Base-by-base conservation (phyloP, 306 rosid genomes). In the Vigna radiata region DNA sequence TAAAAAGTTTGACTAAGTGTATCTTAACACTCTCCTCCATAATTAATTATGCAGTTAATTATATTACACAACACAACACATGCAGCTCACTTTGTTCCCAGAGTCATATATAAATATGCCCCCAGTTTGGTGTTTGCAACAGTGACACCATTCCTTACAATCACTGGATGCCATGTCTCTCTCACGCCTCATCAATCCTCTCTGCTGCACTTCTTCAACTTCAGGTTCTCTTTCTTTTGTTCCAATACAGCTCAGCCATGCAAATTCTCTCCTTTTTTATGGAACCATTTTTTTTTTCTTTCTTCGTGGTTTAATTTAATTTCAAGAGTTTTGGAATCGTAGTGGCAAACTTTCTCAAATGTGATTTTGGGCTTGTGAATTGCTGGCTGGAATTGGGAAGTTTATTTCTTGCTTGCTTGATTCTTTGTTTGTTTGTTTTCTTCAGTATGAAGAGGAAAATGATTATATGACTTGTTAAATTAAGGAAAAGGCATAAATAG, bases 131-230 rank as follows among this genome's bases (percentile, higher is more conserved):
- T 58, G 64, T 60, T 43, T 25, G 18, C 31, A 23, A 27, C 13
- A 10, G 10, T 56, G 2, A 4, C 17, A 27, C 36, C 46, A 5
- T 48, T 61, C 39, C 44, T 73, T 43, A 19, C 56, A 14, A 7
- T 60, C 64, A 7, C 54, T 76, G 14, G 73, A 16, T 5, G 8
- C 37, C 72, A 84, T 84, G 87, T 77, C 85, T 68, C 78, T 84
- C 72, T 53, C 85, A 52, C 58, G 64, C 41, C 46, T 59, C 77
- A 13, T 17, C 72, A 68, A 70, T 39, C 65, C 85, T 54, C 43
- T 84, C 43, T 48, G 8, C 68, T 59, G 64, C 82, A 55, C 17
- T 62, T 78, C 72, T 65, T 71, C 80, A 50, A 33, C 73, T 72
- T 80, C 85, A 84, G 87, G 87, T 81, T 17, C 56, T 33, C 7